Percentiles rank a stretch among this genome's conserved stretches.
Evolutionary conservation across 495 filamentous ascomycete genomes (phyloP).

Genomic region (Lepraria neglecta): DNA sequence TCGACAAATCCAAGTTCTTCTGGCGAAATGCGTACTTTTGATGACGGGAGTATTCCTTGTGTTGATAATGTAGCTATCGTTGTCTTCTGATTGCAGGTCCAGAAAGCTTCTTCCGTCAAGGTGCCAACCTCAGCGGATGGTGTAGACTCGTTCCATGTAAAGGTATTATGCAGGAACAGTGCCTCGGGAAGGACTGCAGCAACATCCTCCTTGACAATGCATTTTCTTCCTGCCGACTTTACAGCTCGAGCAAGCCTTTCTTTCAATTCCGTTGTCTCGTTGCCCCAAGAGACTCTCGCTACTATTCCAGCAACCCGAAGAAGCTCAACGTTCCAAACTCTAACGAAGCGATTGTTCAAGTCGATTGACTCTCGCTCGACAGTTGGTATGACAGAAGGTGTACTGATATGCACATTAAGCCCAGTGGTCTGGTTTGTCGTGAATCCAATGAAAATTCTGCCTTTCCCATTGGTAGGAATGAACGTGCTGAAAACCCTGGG

Average conservation of each 20-base stretch:
- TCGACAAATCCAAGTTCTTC: slow-evolving; percentile 84
- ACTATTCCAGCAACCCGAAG: slow-evolving; percentile 85
- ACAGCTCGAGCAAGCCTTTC: slow-evolving; percentile 34
- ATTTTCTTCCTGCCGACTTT: slow-evolving; percentile 34
- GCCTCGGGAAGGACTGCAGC: slow-evolving; percentile 63
- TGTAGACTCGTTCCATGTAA: slow-evolving; percentile 80
- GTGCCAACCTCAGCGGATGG: slow-evolving; percentile 73
- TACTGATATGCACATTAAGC: slow-evolving; percentile 92
- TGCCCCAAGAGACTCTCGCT: slow-evolving; percentile 75
- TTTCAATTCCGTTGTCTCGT: slow-evolving; percentile 75
- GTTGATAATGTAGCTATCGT: slow-evolving; percentile 85
- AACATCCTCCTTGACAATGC: slow-evolving; percentile 55
- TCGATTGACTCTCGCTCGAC: slow-evolving; percentile 98
- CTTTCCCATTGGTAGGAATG: slow-evolving; percentile 71
- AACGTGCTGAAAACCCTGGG: slow-evolving; percentile 83
- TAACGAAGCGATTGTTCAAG: slow-evolving; percentile 87
- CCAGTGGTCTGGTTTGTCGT: slow-evolving; percentile 96
- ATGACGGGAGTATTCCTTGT: slow-evolving; percentile 70
- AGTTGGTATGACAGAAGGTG: slow-evolving; percentile 92
- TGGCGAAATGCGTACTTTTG: slow-evolving; percentile 69
- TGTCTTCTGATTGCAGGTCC: slow-evolving; percentile 74
- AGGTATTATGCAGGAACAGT: slow-evolving; percentile 50
- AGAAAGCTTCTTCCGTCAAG: slow-evolving; percentile 88
- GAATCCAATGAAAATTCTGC: slow-evolving; percentile 93
- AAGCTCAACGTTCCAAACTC: slow-evolving; percentile 95